Evolutionary conservation across 73 alveolate genomes (phyloP).

Genomic region (Effrenium voratum): DNA sequence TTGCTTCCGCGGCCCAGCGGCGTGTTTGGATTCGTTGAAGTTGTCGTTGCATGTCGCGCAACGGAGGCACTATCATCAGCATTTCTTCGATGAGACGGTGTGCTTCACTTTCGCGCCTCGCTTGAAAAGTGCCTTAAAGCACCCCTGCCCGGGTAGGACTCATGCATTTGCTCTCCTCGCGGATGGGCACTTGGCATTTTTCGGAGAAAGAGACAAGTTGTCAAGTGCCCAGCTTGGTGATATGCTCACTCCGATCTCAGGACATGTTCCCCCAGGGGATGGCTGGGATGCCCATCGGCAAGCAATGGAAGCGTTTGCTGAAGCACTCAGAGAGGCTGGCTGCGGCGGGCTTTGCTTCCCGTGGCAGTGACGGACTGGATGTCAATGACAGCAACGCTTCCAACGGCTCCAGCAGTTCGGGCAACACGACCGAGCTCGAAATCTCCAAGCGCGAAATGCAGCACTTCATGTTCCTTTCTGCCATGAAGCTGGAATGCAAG

Average conservation of each 20-base stretch:
- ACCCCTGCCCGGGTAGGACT: no score
- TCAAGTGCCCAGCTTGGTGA: no score
- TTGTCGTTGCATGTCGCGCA: neutral
- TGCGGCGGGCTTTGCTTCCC: no score
- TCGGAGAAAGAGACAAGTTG: neutral
- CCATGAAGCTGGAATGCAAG: neutral
- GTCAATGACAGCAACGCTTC: no score
- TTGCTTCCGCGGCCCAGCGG: neutral
- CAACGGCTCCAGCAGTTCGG: no score
- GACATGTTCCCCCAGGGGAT: no score
- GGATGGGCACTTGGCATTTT: neutral
- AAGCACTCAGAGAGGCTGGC: no score
- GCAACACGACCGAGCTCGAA: neutral
- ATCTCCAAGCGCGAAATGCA: conserved; percentile 22
- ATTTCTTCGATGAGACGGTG: conserved; percentile 81
- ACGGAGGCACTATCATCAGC: conserved; percentile 77
- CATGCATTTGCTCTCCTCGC: neutral
- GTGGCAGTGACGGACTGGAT: no score
- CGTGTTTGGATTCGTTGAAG: neutral
- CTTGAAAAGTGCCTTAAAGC: no score
- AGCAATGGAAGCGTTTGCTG: no score
- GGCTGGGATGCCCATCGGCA: no score
- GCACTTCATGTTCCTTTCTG: conserved; percentile 24
- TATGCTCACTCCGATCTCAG: no score
- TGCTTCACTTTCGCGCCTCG: conserved; percentile 60